Conservation (phyloP, 805 yeast genomes). For the Lipomyces mesembrius region DNA sequence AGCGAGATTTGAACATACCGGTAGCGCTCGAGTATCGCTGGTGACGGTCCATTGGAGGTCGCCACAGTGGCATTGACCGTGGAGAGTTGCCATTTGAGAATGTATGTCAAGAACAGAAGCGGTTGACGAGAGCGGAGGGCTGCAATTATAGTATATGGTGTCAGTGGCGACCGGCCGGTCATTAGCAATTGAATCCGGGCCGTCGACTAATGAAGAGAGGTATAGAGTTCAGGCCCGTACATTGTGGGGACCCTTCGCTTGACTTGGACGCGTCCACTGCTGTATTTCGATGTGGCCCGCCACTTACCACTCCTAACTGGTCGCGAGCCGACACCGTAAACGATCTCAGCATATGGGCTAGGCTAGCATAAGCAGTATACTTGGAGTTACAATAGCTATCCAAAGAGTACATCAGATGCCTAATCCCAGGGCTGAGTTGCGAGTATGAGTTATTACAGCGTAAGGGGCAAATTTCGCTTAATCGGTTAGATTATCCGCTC, state of each 20-base stretch:
- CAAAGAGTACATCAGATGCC: no score
- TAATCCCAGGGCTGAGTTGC: no score
- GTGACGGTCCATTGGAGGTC: constrained; percentile 36
- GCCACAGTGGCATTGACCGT: constrained; percentile 37
- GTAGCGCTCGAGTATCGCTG: constrained; percentile 23
- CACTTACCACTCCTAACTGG: no score
- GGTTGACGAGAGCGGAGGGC: not conserved
- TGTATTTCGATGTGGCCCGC: not conserved
- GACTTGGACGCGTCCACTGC: not conserved
- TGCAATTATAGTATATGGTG: not conserved
- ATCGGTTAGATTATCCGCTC: no score
- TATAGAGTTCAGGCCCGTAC: not conserved
- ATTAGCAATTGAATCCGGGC: not conserved
- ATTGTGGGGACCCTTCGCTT: not conserved
- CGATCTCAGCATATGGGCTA: no score
- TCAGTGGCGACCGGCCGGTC: not conserved
- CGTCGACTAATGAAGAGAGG: not conserved
- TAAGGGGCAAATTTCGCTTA: no score
- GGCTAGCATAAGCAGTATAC: no score
- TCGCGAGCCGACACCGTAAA: no score
- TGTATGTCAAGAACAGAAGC: not conserved
- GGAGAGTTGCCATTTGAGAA: constrained; percentile 25
- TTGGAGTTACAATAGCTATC: no score
- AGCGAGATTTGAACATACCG: constrained; percentile 20
- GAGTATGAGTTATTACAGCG: no score